These are phyloP conservation scores for Arthroderma uncinatum DNA, from an alignment of 2,329 filamentous ascomycete species.

Conservation along the genomic window DNA sequence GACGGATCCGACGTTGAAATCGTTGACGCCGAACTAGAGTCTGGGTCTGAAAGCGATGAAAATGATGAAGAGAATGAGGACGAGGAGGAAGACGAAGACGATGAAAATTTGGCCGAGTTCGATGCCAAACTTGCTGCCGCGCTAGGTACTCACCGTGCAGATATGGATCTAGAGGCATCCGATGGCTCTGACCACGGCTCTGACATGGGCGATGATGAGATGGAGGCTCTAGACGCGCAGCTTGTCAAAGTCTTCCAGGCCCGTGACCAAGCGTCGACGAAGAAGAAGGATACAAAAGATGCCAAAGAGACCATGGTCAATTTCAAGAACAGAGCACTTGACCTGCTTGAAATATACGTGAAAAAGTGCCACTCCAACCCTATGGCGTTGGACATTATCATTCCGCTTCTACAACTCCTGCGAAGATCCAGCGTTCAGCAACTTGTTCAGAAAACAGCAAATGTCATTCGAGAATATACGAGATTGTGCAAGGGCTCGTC, in stretches of 20 bases:
- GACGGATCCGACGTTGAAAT: constrained; percentile 18
- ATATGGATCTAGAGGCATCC: constrained; percentile 46
- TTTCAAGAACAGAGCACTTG: constrained; percentile 89
- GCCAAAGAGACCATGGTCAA: constrained; percentile 82
- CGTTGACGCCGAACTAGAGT: constrained; percentile 38
- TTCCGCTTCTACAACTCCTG: constrained; percentile 66
- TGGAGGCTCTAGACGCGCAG: constrained; percentile 78
- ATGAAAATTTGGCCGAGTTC: constrained; percentile 15
- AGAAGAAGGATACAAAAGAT: constrained; percentile 75
- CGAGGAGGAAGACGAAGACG: constrained; percentile 15
- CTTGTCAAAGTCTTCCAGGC: constrained; percentile 78
- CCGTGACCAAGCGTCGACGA: constrained; percentile 53
- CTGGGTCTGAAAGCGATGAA: constrained; percentile 49
- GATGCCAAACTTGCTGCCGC: constrained; percentile 59
- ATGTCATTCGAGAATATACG: constrained; percentile 61
- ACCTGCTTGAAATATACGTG: constrained; percentile 74
- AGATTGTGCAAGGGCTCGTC: constrained; percentile 45
- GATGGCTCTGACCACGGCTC: constrained; percentile 50
- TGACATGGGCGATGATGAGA: constrained; percentile 92
- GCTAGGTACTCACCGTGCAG: constrained; percentile 55
- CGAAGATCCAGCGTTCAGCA: constrained; percentile 67
- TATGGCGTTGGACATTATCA: constrained; percentile 56
- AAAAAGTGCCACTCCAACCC: constrained; percentile 62
- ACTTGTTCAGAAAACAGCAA: constrained; percentile 59
- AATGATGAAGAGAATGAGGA: constrained; percentile 26